Conservation (phyloP, 495 filamentous ascomycete genomes). For the Tuber melanosporum region DNA sequence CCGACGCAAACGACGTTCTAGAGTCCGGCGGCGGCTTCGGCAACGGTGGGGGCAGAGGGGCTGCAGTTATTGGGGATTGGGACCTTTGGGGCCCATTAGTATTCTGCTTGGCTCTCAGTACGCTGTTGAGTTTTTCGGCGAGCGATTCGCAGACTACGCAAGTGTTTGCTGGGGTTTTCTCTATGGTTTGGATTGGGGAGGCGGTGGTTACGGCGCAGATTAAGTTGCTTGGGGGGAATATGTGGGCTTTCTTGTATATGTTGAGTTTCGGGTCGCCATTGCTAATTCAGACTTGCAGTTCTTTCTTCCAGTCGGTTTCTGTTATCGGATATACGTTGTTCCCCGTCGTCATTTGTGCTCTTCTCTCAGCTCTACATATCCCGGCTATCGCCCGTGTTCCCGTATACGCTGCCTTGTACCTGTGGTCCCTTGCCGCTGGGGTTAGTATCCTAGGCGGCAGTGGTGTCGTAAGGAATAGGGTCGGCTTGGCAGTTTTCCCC, state of each 20-base stretch:
- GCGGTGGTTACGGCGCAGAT: slow-evolving; percentile 98
- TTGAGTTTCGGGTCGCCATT: slow-evolving; percentile 9
- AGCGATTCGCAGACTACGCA: slow-evolving; percentile 68
- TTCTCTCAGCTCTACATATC: slow-evolving; percentile 75
- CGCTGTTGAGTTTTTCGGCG: slow-evolving; percentile 73
- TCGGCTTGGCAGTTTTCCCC: slow-evolving; percentile 91
- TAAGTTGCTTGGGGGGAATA: slow-evolving; percentile 92
- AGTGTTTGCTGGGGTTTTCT: slow-evolving; percentile 94
- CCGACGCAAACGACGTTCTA: slow-evolving; percentile 54
- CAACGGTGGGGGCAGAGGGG: slow-evolving; percentile 59
- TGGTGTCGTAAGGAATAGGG: slow-evolving; percentile 87
- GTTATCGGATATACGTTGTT: slow-evolving; percentile 99
- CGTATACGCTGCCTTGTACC: slow-evolving; percentile 77
- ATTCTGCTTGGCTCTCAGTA: slow-evolving; percentile 80
- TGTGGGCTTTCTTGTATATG: slow-evolving; percentile 55
- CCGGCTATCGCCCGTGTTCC: slow-evolving; percentile 75
- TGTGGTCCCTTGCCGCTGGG: slow-evolving; percentile 89
- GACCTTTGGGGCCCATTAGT: slow-evolving; percentile 95
- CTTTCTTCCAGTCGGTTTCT: slow-evolving; percentile 93
- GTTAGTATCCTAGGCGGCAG: slow-evolving; percentile 94
- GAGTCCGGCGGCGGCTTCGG: slow-evolving; percentile 57
- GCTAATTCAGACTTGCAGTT: slow-evolving; percentile 50
- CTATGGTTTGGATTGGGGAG: slow-evolving; percentile 93
- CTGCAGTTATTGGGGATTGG: slow-evolving; percentile 84
- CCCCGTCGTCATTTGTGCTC: slow-evolving; percentile 87